phyloP scores from a whole-genome alignment of 2,329 filamentous ascomycete genomes.

The Juglanconis sp. region DNA sequence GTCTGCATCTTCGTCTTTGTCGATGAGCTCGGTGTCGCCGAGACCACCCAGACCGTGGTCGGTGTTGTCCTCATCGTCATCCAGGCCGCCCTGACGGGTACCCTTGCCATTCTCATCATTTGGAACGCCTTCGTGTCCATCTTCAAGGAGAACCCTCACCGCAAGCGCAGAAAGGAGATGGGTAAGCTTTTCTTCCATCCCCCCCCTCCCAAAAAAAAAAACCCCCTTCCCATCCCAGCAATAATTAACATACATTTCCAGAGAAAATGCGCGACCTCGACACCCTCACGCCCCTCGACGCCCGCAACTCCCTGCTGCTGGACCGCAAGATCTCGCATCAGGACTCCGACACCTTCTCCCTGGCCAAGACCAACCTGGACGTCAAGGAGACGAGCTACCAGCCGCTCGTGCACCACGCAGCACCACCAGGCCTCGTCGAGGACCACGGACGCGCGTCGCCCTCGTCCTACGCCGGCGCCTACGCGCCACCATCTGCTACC shows the following conservation, averaged over 20 bases:
- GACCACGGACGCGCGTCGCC: slow-evolving; percentile 11
- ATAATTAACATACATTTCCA: slow-evolving; percentile 37
- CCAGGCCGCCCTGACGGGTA: slow-evolving; percentile 77
- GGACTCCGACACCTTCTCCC: slow-evolving; percentile 40
- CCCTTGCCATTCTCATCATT: slow-evolving; percentile 81
- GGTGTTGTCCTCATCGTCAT: slow-evolving; percentile 92
- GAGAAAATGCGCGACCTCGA: slow-evolving; percentile 79
- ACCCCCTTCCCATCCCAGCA: neutral
- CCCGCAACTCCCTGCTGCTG: slow-evolving; percentile 81
- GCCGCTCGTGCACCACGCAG: slow-evolving; percentile 36
- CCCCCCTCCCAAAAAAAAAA: too few relatives aligned
- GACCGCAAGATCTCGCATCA: slow-evolving; percentile 42
- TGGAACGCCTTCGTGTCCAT: slow-evolving; percentile 84
- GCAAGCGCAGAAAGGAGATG: slow-evolving; percentile 81
- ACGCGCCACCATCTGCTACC: neutral
- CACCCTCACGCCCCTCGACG: slow-evolving; percentile 80
- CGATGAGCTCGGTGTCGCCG: slow-evolving; percentile 81
- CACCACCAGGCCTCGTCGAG: slow-evolving; percentile 31
- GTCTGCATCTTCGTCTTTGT: slow-evolving; percentile 90
- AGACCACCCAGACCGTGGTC: slow-evolving; percentile 91
- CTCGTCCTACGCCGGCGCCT: slow-evolving; percentile 10
- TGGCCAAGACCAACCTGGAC: slow-evolving; percentile 36
- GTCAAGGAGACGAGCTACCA: slow-evolving; percentile 25
- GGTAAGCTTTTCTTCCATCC: slow-evolving; percentile 54
- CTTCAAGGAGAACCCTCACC: slow-evolving; percentile 85